Evolutionary conservation across 2,329 filamentous ascomycete genomes (phyloP).

Genomic region (Ophiocordyceps camponoti-floridani): DNA sequence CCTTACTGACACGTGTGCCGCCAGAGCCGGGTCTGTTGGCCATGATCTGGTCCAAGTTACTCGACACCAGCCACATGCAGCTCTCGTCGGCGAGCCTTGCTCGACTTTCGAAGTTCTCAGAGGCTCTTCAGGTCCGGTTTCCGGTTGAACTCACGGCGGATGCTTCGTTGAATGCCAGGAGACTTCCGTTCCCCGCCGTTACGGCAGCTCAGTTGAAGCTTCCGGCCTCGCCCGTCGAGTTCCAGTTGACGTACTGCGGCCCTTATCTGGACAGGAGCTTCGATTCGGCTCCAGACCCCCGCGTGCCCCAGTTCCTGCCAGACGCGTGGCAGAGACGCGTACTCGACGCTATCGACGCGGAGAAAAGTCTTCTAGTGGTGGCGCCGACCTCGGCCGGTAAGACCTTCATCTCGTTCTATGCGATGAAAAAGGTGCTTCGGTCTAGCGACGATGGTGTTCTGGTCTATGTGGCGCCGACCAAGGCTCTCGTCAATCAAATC

Average conservation of each 20-base stretch:
- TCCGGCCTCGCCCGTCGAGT: constrained; percentile 13
- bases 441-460: constrained; percentile 51
- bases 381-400: constrained; percentile 67
- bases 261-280: constrained; percentile 62
- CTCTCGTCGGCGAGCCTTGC: constrained; percentile 3
- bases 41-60: constrained; percentile 4
- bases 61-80: constrained; percentile 1
- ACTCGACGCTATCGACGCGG: constrained; percentile 52
- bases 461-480: constrained; percentile 67
- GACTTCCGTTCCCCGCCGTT: background rate
- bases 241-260: constrained; percentile 17
- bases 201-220: constrained; percentile 1
- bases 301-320: constrained; percentile 47
- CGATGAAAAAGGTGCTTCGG: constrained; percentile 59
- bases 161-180: background rate
- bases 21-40: constrained; percentile 3
- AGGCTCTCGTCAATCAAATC: constrained; percentile 70
- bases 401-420: constrained; percentile 72
- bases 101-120: constrained; percentile 2
- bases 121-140: constrained; percentile 4
- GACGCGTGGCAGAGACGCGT: constrained; percentile 64
- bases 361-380: constrained; percentile 56
- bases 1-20: background rate
- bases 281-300: constrained; percentile 46
- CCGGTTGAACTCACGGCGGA: no score